These are phyloP conservation scores for Fraxinus nigra DNA, from an alignment of 305 asterid genomes.

Conservation along the genomic window DNA sequence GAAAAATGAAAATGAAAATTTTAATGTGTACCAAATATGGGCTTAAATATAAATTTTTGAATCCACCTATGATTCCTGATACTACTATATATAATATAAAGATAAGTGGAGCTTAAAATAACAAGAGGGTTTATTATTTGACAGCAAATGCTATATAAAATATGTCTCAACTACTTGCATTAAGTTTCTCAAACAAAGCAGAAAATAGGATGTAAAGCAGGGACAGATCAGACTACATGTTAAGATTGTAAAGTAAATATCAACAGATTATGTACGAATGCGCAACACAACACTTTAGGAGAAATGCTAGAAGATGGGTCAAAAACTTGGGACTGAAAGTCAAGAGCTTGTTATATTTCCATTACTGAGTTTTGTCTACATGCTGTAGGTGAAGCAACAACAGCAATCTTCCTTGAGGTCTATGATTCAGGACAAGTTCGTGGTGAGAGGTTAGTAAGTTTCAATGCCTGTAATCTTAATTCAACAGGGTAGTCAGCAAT, in stretches of 20 bases:
- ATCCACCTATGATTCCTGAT: too few species aligned
- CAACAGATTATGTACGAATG: neutral
- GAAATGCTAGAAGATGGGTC: neutral
- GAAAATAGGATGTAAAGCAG: neutral
- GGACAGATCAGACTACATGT: neutral
- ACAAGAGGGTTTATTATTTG: neutral
- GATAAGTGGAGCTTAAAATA: neutral
- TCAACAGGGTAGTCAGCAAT: conserved; percentile 77
- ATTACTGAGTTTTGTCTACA: neutral
- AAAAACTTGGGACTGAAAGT: neutral
- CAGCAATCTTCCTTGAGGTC: conserved; percentile 32
- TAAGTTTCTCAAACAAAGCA: conserved; percentile 6
- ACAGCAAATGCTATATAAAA: conserved; percentile 21
- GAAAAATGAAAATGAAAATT: too few species aligned
- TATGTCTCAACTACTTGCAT: neutral
- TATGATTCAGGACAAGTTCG: conserved; percentile 23
- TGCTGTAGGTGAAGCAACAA: conserved; percentile 32
- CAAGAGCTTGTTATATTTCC: neutral
- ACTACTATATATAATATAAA: neutral
- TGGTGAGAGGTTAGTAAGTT: conserved; percentile 72
- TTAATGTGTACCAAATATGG: too few species aligned
- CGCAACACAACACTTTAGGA: neutral
- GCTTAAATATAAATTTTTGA: too few species aligned
- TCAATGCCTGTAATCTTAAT: conserved; percentile 78
- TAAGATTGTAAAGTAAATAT: neutral